Percentiles rank a stretch among this genome's conserved stretches.
Conservation (phyloP, 176 grass and related monocot genomes). For the Musa acuminata region DNA sequence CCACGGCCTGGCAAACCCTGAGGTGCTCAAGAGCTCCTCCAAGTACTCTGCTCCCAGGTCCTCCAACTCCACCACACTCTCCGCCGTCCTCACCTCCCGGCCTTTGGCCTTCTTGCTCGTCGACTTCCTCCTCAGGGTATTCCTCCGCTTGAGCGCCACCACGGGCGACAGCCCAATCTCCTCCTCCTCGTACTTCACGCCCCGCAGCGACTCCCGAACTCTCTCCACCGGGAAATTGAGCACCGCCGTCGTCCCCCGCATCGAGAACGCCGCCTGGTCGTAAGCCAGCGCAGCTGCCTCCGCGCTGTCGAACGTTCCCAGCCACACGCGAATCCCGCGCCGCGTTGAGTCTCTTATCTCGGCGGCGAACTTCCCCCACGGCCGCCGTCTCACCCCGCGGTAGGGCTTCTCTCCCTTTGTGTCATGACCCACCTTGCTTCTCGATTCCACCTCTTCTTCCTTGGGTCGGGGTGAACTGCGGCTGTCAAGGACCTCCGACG, state of each 20-base stretch:
- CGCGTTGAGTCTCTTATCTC: slow-evolving; percentile 9
- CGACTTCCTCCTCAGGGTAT: background rate
- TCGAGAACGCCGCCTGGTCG: slow-evolving; percentile 1
- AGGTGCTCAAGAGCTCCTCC: slow-evolving; percentile 1
- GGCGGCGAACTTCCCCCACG: slow-evolving; percentile 9
- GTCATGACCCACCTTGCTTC: too few species aligned
- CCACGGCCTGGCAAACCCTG: background rate
- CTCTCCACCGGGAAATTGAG: slow-evolving; percentile 8
- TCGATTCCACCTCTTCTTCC: background rate
- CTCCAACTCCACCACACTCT: slow-evolving; percentile 3
- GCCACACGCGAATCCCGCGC: slow-evolving; percentile 2
- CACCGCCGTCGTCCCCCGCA: background rate
- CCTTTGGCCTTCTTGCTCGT: background rate
- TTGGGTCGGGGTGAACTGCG: background rate
- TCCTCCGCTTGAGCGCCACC: background rate
- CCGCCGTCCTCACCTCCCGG: background rate
- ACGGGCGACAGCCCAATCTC: background rate
- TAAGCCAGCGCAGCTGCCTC: slow-evolving; percentile 4
- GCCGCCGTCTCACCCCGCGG: background rate
- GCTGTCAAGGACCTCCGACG: background rate
- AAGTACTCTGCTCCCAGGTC: slow-evolving; percentile 1
- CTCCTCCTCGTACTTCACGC: background rate
- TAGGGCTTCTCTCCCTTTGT: background rate
- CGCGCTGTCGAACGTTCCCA: slow-evolving; percentile 1
- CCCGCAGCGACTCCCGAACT: slow-evolving; percentile 3